These are phyloP conservation scores for Alnus glutinosa DNA, from an alignment of 306 rosid genomes.

Conservation along the genomic window DNA sequence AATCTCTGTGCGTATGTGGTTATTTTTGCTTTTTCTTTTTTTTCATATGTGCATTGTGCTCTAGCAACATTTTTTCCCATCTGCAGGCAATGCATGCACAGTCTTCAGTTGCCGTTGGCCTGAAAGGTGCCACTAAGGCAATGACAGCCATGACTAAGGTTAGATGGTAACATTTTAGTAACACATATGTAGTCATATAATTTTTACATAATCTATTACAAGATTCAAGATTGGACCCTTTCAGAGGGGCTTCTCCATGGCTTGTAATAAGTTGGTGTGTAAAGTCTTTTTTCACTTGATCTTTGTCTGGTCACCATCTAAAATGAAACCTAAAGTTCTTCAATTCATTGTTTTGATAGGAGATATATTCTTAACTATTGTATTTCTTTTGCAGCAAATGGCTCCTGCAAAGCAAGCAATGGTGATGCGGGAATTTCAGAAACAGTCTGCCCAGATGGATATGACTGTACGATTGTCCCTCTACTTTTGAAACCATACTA, in stretches of 20 bases:
- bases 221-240: neutral
- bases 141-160: constrained; percentile 95
- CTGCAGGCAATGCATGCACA: constrained; percentile 92
- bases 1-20: neutral
- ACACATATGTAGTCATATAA: neutral
- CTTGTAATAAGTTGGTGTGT: neutral
- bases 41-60: constrained; percentile 11
- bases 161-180: neutral
- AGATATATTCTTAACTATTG: constrained; percentile 17
- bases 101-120: constrained; percentile 90
- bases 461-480: constrained; percentile 79
- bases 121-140: constrained; percentile 91
- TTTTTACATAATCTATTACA: neutral
- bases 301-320: neutral
- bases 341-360: neutral
- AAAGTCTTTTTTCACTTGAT: neutral
- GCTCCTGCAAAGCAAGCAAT: constrained; percentile 85
- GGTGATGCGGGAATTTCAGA: constrained; percentile 79
- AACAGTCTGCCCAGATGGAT: constrained; percentile 99
- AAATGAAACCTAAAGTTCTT: neutral
- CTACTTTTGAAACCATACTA: constrained; percentile 14
- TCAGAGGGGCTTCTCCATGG: neutral
- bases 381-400: constrained; percentile 82
- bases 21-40: neutral
- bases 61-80: constrained; percentile 25